Conservation (phyloP, 2,329 filamentous ascomycete species). For the Dryadomyces quercivorus region DNA sequence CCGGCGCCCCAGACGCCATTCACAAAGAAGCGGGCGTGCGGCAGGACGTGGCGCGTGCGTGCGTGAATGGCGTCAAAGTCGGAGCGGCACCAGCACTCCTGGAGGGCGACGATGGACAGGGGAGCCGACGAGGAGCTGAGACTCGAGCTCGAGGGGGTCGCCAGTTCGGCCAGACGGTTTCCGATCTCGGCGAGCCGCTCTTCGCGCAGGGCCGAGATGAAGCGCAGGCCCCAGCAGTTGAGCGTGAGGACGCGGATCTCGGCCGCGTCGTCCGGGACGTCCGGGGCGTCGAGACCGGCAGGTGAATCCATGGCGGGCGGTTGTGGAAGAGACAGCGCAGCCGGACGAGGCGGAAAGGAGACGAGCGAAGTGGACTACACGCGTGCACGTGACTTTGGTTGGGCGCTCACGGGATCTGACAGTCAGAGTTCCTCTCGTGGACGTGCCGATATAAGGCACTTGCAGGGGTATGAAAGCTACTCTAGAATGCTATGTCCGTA, state of each 20-base stretch:
- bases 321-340: neutral
- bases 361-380: too few relatives aligned
- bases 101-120: slow-evolving; percentile 62
- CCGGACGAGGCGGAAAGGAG: too few relatives aligned
- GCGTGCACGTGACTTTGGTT: too few relatives aligned
- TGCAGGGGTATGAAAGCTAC: too few relatives aligned
- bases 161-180: slow-evolving; percentile 51
- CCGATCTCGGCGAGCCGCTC: slow-evolving; percentile 78
- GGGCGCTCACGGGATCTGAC: too few relatives aligned
- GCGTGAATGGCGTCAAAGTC: slow-evolving; percentile 70
- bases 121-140: slow-evolving; percentile 55
- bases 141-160: slow-evolving; percentile 37
- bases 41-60: slow-evolving; percentile 60
- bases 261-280: slow-evolving; percentile 23
- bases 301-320: neutral
- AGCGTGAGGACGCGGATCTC: slow-evolving; percentile 73
- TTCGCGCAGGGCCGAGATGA: slow-evolving; percentile 63
- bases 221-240: slow-evolving; percentile 96
- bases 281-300: neutral
- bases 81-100: slow-evolving; percentile 55
- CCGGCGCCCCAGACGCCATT: slow-evolving; percentile 83
- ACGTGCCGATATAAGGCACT: neutral
- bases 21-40: slow-evolving; percentile 87
- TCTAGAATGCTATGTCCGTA: too few relatives aligned
- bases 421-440: too few relatives aligned